Evolutionary conservation across 2,329 filamentous ascomycete genomes (phyloP).

Genomic region (Fusarium neocosmosporiellum): DNA sequence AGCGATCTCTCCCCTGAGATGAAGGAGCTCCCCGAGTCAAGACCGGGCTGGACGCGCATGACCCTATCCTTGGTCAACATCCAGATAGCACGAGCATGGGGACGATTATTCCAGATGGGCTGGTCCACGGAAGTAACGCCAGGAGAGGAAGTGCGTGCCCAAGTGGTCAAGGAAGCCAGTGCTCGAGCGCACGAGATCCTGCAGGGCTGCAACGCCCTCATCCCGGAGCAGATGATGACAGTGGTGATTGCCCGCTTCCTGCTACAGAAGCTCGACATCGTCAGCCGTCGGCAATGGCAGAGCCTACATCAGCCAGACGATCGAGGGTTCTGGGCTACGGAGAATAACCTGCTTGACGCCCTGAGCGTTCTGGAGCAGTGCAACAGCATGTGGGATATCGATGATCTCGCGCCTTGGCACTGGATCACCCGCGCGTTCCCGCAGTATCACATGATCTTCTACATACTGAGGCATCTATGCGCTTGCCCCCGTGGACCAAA

Average conservation of each 20-base stretch:
- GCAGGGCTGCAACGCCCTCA: conserved; percentile 61
- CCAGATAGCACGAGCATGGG: conserved; percentile 54
- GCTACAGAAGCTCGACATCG: conserved; percentile 56
- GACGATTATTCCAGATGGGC: conserved; percentile 37
- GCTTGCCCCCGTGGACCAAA: conserved; percentile 48
- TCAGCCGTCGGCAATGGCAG: conserved; percentile 57
- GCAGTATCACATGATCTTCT: conserved; percentile 57
- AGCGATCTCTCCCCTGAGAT: conserved; percentile 61
- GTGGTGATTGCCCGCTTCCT: conserved; percentile 44
- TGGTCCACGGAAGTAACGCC: conserved; percentile 13
- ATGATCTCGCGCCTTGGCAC: conserved; percentile 50
- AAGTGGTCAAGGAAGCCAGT: conserved; percentile 47
- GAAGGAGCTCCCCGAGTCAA: conserved; percentile 58
- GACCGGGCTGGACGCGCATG: conserved; percentile 67
- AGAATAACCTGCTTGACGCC: conserved; percentile 50
- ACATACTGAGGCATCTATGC: conserved; percentile 57
- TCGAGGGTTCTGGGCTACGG: conserved; percentile 37
- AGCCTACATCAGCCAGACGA: conserved; percentile 38
- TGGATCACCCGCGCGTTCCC: conserved; percentile 55
- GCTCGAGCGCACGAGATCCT: conserved; percentile 7
- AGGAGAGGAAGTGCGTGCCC: conserved; percentile 50
- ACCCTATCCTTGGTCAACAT: conserved; percentile 65
- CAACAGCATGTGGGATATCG: conserved; percentile 47
- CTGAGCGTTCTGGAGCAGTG: conserved; percentile 48
- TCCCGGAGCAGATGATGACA: conserved; percentile 56